Conservation (phyloP, 2,329 filamentous ascomycete genomes). For the Sclerotinia trifoliorum region DNA sequence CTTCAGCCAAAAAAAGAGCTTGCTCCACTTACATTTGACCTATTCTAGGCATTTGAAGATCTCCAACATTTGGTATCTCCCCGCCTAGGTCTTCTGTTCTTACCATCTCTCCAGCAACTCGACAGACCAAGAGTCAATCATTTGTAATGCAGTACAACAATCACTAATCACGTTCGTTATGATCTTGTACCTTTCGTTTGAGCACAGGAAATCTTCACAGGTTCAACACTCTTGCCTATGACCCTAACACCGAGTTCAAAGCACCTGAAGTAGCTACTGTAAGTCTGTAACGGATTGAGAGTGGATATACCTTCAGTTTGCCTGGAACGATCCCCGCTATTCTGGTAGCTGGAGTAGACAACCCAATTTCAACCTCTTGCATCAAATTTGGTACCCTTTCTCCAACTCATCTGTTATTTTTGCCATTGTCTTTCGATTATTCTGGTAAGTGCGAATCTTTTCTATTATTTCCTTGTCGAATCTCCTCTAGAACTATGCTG, state of each 20-base stretch:
- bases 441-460: neutral
- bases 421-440: constrained; percentile 1
- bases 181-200: neutral
- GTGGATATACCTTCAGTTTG: constrained; percentile 21
- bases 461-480: neutral
- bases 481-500: neutral
- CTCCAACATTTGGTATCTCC: neutral
- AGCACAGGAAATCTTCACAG: constrained; percentile 5
- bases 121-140: neutral
- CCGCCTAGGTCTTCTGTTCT: neutral
- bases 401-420: neutral
- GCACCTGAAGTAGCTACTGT: constrained; percentile 18
- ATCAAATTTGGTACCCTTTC: neutral
- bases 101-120: neutral
- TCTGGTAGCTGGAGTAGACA: constrained; percentile 12
- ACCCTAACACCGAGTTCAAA: constrained; percentile 11
- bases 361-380: constrained; percentile 13
- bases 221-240: constrained; percentile 1
- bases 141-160: constrained; percentile 14
- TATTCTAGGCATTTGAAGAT: neutral
- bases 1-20: neutral
- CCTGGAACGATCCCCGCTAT: constrained; percentile 22
- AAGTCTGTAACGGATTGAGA: constrained; percentile 15
- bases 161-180: constrained; percentile 9
- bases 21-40: constrained; percentile 7